A percentile compares a stretch with the other conserved stretches of the same genome.
These are phyloP conservation scores for Thraustotheca clavata DNA, from an alignment of 352 stramenopile genomes.

Conservation along the genomic window DNA sequence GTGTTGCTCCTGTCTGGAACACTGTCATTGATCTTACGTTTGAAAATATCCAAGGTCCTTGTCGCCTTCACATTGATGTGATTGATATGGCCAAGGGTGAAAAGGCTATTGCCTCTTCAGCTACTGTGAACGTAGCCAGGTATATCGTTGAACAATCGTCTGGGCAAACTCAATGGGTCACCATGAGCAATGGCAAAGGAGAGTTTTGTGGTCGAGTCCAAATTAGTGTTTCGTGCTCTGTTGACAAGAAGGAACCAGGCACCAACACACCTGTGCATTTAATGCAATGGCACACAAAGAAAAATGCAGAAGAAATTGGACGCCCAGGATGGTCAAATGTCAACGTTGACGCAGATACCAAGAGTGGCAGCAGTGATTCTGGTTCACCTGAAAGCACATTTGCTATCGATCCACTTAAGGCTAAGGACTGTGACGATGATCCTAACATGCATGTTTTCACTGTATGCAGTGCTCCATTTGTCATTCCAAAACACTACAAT, in stretches of 20 bases:
- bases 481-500: conserved; percentile 76
- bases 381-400: background rate
- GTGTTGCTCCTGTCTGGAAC: conserved; percentile 58
- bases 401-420: conserved; percentile 34
- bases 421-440: conserved; percentile 68
- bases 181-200: conserved; percentile 72
- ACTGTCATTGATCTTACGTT: conserved; percentile 69
- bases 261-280: conserved; percentile 21
- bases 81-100: conserved; percentile 48
- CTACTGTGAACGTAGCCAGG: conserved; percentile 70
- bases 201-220: conserved; percentile 83
- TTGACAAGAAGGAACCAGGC: conserved; percentile 15
- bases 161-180: conserved; percentile 52
- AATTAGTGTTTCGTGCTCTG: conserved; percentile 56
- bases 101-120: conserved; percentile 33
- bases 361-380: background rate
- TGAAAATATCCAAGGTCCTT: conserved; percentile 62
- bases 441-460: conserved; percentile 85
- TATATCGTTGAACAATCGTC: conserved; percentile 79
- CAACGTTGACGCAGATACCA: conserved; percentile 8
- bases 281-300: conserved; percentile 54
- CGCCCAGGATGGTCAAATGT: conserved; percentile 19
- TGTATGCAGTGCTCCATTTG: conserved; percentile 82
- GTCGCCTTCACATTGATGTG: conserved; percentile 65
- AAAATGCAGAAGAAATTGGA: conserved; percentile 32